Evolutionary conservation across 2,329 filamentous ascomycete species (phyloP), one percentile per base, ranked within the genome.

Genomic region (Orbilia blumenaviensis): DNA sequence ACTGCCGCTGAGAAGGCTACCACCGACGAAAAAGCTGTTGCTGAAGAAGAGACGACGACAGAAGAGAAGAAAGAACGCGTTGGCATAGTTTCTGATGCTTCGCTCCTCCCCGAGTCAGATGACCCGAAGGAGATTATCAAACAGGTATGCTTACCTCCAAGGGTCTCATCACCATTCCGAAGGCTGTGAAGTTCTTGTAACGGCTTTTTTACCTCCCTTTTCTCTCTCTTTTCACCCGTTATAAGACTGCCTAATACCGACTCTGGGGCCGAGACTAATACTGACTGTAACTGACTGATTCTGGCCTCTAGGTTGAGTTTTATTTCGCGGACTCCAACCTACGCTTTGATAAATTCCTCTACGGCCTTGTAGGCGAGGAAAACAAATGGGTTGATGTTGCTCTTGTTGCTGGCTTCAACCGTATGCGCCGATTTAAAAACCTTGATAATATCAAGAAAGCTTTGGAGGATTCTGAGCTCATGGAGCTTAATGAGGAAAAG

Each of bases 321-420:
- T 97, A 97, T 87, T 96, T 97, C 84, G 92, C 92, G 81, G 92
- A 96, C 83, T 92, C 90, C 81, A 97, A 97, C 84, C 88, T 99
- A 38, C 90, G 91, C 61, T 89, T 89, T 81, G 96, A 99, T 84
- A 91, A 93, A 83, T 96, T 92, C 85, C 87, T 99, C 80, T 92
- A 93, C 85, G 86, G 89, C 78, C 86, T 90, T 81, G 91, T 92
- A 66, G 94, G 94, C 69, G 86, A 88, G 78, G 87, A 91, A 81
- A 97, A 97, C 86, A 91, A 91, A 83, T 88, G 94, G 46, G 90
- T 99, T 38, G 86, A 90, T 21, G 86, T 99, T 79, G 89, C 90
- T 81, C 88, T 90, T 77, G 89, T 99, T 79, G 89, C 90, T 86
- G 89, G 86, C 61, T 99, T 99, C 87, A 94, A 94, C 85, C 93